Percentiles rank a stretch among this genome's conserved stretches.
Evolutionary conservation across 2,329 filamentous ascomycete genomes (phyloP).

Genomic region (Penicillium thymicola): DNA sequence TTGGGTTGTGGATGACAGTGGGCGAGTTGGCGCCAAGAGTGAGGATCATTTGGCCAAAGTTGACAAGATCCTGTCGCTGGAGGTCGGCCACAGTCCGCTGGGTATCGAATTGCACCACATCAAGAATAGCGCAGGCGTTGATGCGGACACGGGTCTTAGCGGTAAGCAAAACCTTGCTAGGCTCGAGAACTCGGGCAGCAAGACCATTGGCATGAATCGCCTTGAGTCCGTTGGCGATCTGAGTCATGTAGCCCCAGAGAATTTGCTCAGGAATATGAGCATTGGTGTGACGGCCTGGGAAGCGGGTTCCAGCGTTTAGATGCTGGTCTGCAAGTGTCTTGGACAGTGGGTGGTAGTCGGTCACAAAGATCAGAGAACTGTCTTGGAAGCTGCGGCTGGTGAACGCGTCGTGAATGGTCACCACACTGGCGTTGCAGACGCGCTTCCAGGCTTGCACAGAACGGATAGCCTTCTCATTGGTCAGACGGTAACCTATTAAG

Average conservation of each 20-base stretch:
- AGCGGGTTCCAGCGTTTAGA: constrained; percentile 39
- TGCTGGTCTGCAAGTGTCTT: constrained; percentile 87
- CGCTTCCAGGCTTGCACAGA: constrained; percentile 87
- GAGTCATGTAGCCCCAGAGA: constrained; percentile 88
- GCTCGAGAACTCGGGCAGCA: constrained; percentile 80
- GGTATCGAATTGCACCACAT: constrained; percentile 80
- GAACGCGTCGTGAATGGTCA: constrained; percentile 86
- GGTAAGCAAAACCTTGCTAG: constrained; percentile 85
- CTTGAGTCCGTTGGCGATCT: constrained; percentile 83
- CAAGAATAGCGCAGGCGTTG: constrained; percentile 82
- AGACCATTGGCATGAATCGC: constrained; percentile 77
- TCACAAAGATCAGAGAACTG: constrained; percentile 89
- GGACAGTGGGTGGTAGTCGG: constrained; percentile 86
- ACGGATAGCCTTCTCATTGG: constrained; percentile 83
- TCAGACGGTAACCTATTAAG: constrained; percentile 69
- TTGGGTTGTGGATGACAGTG: constrained; percentile 59
- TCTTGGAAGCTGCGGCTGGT: constrained; percentile 91
- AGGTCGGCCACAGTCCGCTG: constrained; percentile 67
- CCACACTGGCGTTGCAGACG: constrained; percentile 75
- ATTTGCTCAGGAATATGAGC: constrained; percentile 65
- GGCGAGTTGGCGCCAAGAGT: constrained; percentile 69
- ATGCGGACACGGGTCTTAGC: constrained; percentile 86
- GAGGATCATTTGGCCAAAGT: constrained; percentile 82
- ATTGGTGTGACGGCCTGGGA: constrained; percentile 43
- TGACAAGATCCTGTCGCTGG: constrained; percentile 82